Conservation (phyloP, 1,139 yeast species). For the Spencermartinsiella ligniputridi region DNA sequence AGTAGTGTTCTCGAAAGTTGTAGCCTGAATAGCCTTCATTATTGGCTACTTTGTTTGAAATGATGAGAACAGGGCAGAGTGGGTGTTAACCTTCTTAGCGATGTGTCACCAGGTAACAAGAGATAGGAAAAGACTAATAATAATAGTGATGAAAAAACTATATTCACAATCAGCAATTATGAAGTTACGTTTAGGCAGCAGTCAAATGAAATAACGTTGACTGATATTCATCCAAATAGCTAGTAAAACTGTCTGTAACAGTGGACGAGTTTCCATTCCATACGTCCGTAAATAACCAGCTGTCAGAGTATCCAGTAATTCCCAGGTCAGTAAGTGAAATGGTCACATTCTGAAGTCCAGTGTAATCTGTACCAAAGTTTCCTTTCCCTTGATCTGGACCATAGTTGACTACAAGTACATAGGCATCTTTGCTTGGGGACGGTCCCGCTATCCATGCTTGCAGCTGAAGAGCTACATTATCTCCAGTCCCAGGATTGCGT, state of each 20-base stretch:
- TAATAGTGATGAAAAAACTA: no score
- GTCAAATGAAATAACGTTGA: slow-evolving; percentile 3
- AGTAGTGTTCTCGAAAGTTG: no score
- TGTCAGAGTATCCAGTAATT: neutral
- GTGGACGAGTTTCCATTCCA: slow-evolving; percentile 9
- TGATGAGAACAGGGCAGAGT: no score
- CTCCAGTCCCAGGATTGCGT: slow-evolving; percentile 9
- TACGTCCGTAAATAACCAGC: slow-evolving; percentile 7
- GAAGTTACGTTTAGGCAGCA: no score
- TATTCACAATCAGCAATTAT: no score
- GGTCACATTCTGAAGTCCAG: slow-evolving; percentile 6
- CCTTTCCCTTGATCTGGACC: slow-evolving; percentile 15
- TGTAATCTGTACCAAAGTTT: slow-evolving; percentile 6
- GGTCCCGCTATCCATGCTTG: slow-evolving; percentile 12
- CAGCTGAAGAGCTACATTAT: slow-evolving; percentile 4
- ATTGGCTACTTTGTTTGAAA: no score
- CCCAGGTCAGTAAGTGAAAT: slow-evolving; percentile 10
- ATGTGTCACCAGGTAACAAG: no score
- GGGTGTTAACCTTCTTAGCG: no score
- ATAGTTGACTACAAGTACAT: slow-evolving; percentile 11
- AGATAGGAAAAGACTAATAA: no score
- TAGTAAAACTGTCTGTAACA: slow-evolving; percentile 3
- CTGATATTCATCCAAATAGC: slow-evolving; percentile 5
- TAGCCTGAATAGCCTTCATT: no score
- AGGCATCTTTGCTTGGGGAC: slow-evolving; percentile 4